phyloP scores from a whole-genome alignment of 495 filamentous ascomycete genomes.

The Neurospora cerealis region DNA sequence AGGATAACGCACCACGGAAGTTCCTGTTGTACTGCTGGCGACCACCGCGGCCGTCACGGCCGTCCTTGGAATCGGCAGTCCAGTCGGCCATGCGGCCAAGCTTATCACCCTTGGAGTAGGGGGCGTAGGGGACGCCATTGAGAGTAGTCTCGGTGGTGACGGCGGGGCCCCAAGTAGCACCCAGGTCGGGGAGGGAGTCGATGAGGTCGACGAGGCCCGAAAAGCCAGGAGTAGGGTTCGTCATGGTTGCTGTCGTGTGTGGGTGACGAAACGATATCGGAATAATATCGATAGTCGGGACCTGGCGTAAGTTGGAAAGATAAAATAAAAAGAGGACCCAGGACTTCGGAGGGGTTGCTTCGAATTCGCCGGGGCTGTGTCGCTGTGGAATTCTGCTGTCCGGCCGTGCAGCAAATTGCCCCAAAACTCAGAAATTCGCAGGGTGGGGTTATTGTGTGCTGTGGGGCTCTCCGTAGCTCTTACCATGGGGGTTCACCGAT shows the following conservation, averaged over 20 bases:
- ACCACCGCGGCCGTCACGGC: constrained; percentile 61
- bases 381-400: not conserved
- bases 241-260: constrained; percentile 13
- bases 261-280: not conserved
- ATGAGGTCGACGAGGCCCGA: constrained; percentile 45
- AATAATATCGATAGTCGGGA: constrained; percentile 1
- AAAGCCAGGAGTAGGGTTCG: constrained; percentile 13
- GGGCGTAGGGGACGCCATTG: constrained; percentile 90
- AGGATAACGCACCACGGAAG: constrained; percentile 62
- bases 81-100: constrained; percentile 98
- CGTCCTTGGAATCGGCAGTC: constrained; percentile 88
- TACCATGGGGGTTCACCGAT: not conserved
- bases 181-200: constrained; percentile 42
- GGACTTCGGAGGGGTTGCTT: not conserved
- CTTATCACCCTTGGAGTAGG: constrained; percentile 98
- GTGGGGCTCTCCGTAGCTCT: constrained; percentile 5
- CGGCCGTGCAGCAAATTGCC: not conserved
- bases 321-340: not conserved
- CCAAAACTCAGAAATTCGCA: constrained; percentile 17
- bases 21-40: constrained; percentile 83
- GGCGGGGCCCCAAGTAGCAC: constrained; percentile 80
- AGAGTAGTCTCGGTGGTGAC: constrained; percentile 73
- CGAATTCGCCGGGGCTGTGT: not conserved
- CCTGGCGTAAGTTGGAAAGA: not conserved
- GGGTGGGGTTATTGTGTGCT: constrained; percentile 18